These are phyloP conservation scores for Fusarium sp. DNA, from an alignment of 2,329 filamentous ascomycete species.

Conservation along the genomic window DNA sequence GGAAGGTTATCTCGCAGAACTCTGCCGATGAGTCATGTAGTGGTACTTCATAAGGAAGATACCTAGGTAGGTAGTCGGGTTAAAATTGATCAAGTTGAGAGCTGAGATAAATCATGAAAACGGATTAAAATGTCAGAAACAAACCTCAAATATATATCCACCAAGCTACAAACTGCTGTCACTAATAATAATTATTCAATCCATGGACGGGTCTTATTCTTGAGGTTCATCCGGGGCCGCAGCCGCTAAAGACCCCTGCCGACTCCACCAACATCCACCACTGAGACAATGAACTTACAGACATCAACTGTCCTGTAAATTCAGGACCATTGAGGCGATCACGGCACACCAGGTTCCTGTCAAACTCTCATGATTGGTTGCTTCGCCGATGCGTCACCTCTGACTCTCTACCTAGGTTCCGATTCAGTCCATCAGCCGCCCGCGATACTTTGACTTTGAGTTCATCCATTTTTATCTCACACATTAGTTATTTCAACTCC, in stretches of 20 bases:
- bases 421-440: slow-evolving; percentile 19
- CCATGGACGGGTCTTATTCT: neutral
- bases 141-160: neutral
- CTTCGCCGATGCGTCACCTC: slow-evolving; percentile 46
- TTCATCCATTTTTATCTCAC: slow-evolving; percentile 6
- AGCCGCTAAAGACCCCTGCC: slow-evolving; percentile 11
- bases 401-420: slow-evolving; percentile 37
- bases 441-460: slow-evolving; percentile 4
- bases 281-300: neutral
- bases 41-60: neutral
- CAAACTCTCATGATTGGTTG: slow-evolving; percentile 40
- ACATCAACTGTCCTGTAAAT: neutral
- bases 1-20: neutral
- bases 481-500: neutral
- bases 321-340: slow-evolving; percentile 39
- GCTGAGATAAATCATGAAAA: neutral
- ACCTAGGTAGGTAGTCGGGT: neutral
- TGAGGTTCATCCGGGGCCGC: neutral
- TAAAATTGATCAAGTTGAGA: neutral
- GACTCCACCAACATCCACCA: neutral
- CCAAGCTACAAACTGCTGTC: neutral
- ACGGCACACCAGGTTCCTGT: slow-evolving; percentile 33
- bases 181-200: neutral
- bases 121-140: neutral
- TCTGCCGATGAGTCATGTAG: neutral